Evolutionary conservation across 108 stramenopile genomes (phyloP), one percentile per base, ranked within the genome.

Genomic region (Epithemia pelagica): DNA sequence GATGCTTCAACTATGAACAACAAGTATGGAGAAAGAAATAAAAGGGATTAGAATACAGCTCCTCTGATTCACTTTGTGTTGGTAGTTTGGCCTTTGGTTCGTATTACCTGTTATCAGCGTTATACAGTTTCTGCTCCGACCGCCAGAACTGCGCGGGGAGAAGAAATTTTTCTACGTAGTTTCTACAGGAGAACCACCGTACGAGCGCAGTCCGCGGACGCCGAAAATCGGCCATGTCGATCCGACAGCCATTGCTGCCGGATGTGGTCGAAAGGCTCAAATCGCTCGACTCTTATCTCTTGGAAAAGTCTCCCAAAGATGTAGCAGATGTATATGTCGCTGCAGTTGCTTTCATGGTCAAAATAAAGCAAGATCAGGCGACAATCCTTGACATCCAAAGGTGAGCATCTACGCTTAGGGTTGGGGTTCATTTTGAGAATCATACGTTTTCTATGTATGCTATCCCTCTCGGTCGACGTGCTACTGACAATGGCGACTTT

Each of bases 141-240:
- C n/a, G n/a, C n/a, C n/a, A n/a, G n/a, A n/a, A n/a, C n/a, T n/a
- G n/a, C n/a, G n/a, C n/a, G n/a, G n/a, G n/a, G n/a, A n/a, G n/a
- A n/a, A n/a, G n/a, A n/a, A n/a, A n/a, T n/a, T 15, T 46, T 46
- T 46, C 37, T 46, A 46, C 37, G 37, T 46, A 46, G 37, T 5
- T 10, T 5, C 15, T 46, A 46, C 37, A 15, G 5, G 37, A 46
- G 37, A 46, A 10, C 15, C 37, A 15, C 15, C 10, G 37, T 46
- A 46, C 10, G 37, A 46, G 37, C 37, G 5, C 37, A 46, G 37
- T 46, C 37, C 37, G 37, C 37, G 37, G 37, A 46, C 37, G 37
- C 81, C 82, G n/a, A 80, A 79, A 24, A 84, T 67, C 59, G 30
- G 74, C n/a, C 84, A 90, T 73, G 81, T 90, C 0, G 73, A 82